Percentiles rank a stretch among this genome's conserved stretches.
phyloP scores from a whole-genome alignment of 1,139 yeast genomes.

The Casaregolazyma suthepensis region DNA sequence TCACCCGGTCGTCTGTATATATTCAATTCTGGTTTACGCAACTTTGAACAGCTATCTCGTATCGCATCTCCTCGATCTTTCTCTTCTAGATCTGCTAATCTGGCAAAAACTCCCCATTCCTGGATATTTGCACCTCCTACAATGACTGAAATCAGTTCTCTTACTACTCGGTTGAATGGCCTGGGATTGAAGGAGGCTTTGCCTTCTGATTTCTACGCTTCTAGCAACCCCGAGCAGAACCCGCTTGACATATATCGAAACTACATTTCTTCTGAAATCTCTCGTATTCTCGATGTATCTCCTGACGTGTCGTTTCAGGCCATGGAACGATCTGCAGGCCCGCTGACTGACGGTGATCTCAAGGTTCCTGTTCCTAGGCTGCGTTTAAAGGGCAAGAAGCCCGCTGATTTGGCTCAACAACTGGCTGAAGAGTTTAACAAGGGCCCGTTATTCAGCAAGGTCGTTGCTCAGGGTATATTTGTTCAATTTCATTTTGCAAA shows the following conservation, averaged over 20 bases:
- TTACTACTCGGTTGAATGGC: constrained; percentile 25
- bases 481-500: constrained; percentile 82
- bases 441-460: constrained; percentile 61
- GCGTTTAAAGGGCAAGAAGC: constrained; percentile 80
- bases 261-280: constrained; percentile 75
- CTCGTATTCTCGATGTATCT: constrained; percentile 67
- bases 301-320: constrained; percentile 69
- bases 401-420: constrained; percentile 75
- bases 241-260: constrained; percentile 82
- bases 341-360: constrained; percentile 82
- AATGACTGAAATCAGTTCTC: constrained; percentile 26
- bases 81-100: not conserved
- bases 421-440: constrained; percentile 54
- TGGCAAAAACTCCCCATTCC: constrained; percentile 1
- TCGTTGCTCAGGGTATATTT: constrained; percentile 83
- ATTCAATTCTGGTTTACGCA: not conserved
- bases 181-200: constrained; percentile 27
- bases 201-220: constrained; percentile 31
- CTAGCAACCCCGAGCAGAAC: constrained; percentile 65
- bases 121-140: constrained; percentile 16
- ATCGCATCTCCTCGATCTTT: not conserved
- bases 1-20: not conserved
- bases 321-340: constrained; percentile 77
- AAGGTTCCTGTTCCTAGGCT: constrained; percentile 90
- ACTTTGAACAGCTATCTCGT: constrained; percentile 6